Evolutionary conservation across 352 stramenopile genomes (phyloP), one percentile per base, ranked within the genome.

Genomic region (Pythium pyrilobum): DNA sequence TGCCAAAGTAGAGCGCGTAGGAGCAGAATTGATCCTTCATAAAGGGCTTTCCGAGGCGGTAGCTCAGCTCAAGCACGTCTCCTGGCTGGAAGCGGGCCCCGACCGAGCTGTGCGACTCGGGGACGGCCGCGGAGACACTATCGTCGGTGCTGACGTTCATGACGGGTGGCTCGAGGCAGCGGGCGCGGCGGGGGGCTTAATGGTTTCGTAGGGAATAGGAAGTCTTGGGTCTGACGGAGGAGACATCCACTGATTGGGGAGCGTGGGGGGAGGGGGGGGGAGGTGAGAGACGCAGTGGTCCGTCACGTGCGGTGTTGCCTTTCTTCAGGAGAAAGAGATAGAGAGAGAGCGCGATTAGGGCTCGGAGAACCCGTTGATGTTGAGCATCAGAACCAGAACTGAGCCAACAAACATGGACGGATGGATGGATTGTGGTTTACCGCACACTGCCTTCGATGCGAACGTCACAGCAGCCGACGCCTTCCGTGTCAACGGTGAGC

Each of bases 401-500:
- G n/a, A n/a, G n/a, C n/a, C n/a, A n/a, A 48, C 16, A 36, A 45
- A 45, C 45, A 39, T 44, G 52, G 37, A 59, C 18, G 38, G 28
- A 56, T 37, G 28, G 37, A 41, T 61, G 45, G 3, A 5, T 24
- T 28, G 16, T 46, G 15, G 27, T 27, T 61, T 43, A 67, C 29
- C 75, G 72, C 25, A 86, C 76, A 4, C 38, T 54, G 38, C 75
- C 77, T 50, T 73, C 61, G 40, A 87, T 82, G 33, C 68, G 57
- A 9, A 89, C 65, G 11, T 70, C 61, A 40, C 70, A 87, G 41
- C 51, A 34, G 7, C 78, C 72, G 6, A 77, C 59, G 4, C 59
- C 66, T 52, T 89, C 74, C 3, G 74, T 82, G 52, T 86, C 78
- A 4, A 92, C 54, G 7, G 56, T 54, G 2, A 89, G 50, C 7